Conservation (phyloP, 441 rosid species). For the Geranium incanum region DNA sequence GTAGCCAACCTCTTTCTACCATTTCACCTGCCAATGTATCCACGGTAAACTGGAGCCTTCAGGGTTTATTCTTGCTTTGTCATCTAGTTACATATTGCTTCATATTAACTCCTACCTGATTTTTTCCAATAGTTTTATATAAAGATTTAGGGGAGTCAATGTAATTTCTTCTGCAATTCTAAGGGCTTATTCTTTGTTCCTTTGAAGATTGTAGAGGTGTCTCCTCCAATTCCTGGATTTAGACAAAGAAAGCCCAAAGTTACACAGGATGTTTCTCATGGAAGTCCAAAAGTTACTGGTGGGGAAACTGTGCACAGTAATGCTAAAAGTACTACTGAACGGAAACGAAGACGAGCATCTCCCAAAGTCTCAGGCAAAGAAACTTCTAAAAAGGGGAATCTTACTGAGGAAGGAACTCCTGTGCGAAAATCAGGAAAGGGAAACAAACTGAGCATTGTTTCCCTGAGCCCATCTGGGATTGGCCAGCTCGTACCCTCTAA, state of each 20-base stretch:
- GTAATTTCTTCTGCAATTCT: background rate
- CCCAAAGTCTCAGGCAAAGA: conserved; percentile 52
- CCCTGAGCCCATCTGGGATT: conserved; percentile 37
- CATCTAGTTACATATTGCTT: background rate
- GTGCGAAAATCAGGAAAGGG: conserved; percentile 41
- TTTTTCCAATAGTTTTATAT: background rate
- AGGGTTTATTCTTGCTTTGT: background rate
- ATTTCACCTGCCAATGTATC: conserved; percentile 33
- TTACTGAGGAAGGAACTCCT: conserved; percentile 38
- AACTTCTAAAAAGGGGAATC: conserved; percentile 47
- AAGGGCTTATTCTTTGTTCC: conserved; percentile 17
- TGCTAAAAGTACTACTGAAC: conserved; percentile 54
- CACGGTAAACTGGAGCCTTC: conserved; percentile 35
- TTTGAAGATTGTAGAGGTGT: conserved; percentile 48
- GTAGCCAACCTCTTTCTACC: conserved; percentile 39
- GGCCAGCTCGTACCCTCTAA: conserved; percentile 46
- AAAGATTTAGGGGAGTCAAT: background rate
- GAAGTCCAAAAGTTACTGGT: conserved; percentile 38
- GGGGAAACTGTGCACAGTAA: conserved; percentile 28
- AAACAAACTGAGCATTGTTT: conserved; percentile 36
- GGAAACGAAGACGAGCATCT: conserved; percentile 67
- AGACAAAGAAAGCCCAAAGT: conserved; percentile 39
- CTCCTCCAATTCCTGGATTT: conserved; percentile 45
- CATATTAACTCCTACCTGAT: background rate
- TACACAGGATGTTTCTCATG: conserved; percentile 32